phyloP scores from a whole-genome alignment of 345 rosid species.

The Rhodamnia rubescens region DNA sequence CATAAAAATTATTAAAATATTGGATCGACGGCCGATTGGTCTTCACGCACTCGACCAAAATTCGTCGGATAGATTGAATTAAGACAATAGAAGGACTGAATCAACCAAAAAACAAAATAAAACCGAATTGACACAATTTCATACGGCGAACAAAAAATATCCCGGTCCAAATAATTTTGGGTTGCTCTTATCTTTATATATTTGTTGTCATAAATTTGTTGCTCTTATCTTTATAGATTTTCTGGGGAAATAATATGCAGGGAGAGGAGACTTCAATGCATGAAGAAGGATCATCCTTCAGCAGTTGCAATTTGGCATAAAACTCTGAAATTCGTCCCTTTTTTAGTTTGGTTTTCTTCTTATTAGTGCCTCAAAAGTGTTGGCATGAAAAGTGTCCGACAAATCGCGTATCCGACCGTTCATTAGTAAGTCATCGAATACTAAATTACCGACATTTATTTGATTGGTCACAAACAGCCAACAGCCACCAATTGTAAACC shows the following conservation, averaged over 20 bases:
- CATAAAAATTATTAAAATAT: too few species aligned
- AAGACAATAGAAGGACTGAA: too few species aligned
- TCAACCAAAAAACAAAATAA: too few species aligned
- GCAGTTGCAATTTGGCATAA: background rate
- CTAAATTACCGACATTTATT: background rate
- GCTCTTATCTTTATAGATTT: background rate
- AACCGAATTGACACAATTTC: too few species aligned
- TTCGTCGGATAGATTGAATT: too few species aligned
- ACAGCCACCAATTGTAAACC: background rate
- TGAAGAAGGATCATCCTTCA: background rate
- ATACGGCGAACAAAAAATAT: background rate
- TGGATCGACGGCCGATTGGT: too few species aligned
- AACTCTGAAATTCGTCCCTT: background rate
- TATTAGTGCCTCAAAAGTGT: background rate
- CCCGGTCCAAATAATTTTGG: background rate
- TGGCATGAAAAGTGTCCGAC: background rate
- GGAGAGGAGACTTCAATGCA: background rate
- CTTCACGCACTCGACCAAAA: too few species aligned
- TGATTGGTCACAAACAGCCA: background rate
- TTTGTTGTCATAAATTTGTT: background rate
- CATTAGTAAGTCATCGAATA: background rate
- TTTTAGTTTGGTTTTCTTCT: background rate
- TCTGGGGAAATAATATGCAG: background rate
- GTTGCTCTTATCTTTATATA: background rate
- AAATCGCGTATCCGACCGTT: background rate